These are phyloP conservation scores for Eucalyptus cladocalyx DNA, from an alignment of 345 rosid genomes.

Conservation along the genomic window DNA sequence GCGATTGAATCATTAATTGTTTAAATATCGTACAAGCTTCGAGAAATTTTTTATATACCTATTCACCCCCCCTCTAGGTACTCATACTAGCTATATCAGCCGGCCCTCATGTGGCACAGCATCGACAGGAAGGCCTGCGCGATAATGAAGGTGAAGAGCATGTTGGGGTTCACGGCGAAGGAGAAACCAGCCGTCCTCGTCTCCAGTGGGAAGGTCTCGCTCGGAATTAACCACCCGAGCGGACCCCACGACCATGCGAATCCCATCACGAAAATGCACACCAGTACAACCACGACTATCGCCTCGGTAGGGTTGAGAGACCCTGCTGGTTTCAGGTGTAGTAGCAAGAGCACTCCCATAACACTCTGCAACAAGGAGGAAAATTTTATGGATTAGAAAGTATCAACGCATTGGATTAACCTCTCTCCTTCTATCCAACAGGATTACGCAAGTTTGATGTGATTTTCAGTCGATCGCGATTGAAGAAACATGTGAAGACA, in stretches of 20 bases:
- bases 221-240: not conserved
- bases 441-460: not conserved
- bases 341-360: not conserved
- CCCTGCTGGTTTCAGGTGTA: not conserved
- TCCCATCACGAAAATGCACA: not conserved
- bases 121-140: not conserved
- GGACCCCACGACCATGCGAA: not conserved
- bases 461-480: not conserved
- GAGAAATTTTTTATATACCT: too few species aligned
- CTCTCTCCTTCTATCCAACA: not conserved
- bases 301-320: not conserved
- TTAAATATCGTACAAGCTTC: too few species aligned
- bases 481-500: not conserved
- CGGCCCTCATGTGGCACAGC: not conserved
- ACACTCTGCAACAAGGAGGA: not conserved
- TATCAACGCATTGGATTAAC: not conserved
- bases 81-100: too few species aligned
- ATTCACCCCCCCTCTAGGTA: too few species aligned
- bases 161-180: not conserved
- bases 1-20: too few species aligned
- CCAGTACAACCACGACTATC: not conserved
- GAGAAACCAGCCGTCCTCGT: not conserved
- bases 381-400: not conserved
- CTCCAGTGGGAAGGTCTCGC: not conserved
- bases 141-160: not conserved